Conservation (phyloP, 1,284 basidiomycete species). For the Austropuccinia psidii region DNA sequence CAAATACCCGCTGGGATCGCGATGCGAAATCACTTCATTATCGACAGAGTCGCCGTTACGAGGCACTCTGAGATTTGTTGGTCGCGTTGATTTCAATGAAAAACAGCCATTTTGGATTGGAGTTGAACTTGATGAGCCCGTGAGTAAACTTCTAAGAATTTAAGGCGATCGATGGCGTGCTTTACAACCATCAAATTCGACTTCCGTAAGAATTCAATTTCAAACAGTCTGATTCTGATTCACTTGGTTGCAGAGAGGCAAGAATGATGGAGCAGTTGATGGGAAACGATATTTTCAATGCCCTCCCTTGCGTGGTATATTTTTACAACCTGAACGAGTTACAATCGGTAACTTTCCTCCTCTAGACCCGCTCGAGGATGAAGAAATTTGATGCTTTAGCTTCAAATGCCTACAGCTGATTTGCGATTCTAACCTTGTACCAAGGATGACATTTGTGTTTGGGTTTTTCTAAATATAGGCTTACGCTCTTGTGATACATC, state of each 20-base stretch:
- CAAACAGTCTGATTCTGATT: not conserved
- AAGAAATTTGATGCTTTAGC: conserved; percentile 63
- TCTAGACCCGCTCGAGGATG: conserved; percentile 59
- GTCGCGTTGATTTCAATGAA: conserved; percentile 64
- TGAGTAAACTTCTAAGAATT: conserved; percentile 62
- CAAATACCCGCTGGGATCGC: conserved; percentile 55
- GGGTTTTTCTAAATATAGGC: no score
- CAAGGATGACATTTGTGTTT: no score
- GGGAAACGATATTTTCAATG: conserved; percentile 79
- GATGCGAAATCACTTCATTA: conserved; percentile 66
- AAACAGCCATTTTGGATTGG: conserved; percentile 65
- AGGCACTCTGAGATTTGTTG: conserved; percentile 77
- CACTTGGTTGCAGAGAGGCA: conserved; percentile 50
- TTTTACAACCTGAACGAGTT: conserved; percentile 77
- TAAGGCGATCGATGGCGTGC: not conserved
- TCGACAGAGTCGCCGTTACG: conserved; percentile 52
- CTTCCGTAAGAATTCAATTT: not conserved
- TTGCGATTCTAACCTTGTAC: no score
- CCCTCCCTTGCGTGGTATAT: conserved; percentile 67
- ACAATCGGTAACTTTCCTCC: conserved; percentile 77
- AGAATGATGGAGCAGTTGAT: conserved; percentile 53
- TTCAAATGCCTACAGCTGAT: no score
- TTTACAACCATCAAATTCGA: not conserved
- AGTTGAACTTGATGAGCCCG: conserved; percentile 89
- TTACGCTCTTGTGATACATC: no score